Percentiles rank a stretch among this genome's conserved stretches.
These are phyloP conservation scores for Penicillium parvum DNA, from an alignment of 495 filamentous ascomycete genomes.

Conservation along the genomic window DNA sequence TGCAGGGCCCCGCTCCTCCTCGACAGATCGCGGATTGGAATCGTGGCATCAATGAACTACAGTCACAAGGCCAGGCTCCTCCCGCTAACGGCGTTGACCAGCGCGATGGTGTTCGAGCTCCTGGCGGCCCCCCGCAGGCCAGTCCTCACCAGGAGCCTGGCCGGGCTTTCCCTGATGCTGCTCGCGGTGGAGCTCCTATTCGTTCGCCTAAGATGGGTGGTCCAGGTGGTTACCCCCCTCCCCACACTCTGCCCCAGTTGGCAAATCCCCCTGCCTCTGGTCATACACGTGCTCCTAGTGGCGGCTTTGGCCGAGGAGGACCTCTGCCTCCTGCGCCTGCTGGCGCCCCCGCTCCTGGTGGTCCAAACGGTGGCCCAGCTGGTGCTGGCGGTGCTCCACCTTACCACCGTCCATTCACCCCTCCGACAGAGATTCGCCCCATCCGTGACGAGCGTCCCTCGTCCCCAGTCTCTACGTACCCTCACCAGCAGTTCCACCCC, in stretches of 20 bases:
- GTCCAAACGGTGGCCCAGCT: slow-evolving; percentile 50
- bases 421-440: slow-evolving; percentile 77
- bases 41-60: slow-evolving; percentile 69
- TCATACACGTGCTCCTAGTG: slow-evolving; percentile 52
- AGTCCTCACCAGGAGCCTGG: slow-evolving; percentile 67
- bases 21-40: slow-evolving; percentile 63
- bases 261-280: slow-evolving; percentile 49
- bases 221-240: slow-evolving; percentile 58
- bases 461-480: slow-evolving; percentile 77
- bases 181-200: slow-evolving; percentile 49
- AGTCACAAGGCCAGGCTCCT: slow-evolving; percentile 60
- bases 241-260: slow-evolving; percentile 58
- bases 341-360: slow-evolving; percentile 43
- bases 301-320: slow-evolving; percentile 44
- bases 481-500: slow-evolving; percentile 72
- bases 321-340: slow-evolving; percentile 43
- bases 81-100: slow-evolving; percentile 74
- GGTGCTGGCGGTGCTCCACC: slow-evolving; percentile 45
- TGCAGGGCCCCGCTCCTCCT: slow-evolving; percentile 60
- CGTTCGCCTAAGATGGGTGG: slow-evolving; percentile 62
- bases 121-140: slow-evolving; percentile 60
- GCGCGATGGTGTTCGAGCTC: slow-evolving; percentile 62
- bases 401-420: slow-evolving; percentile 64
- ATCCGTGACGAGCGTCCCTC: slow-evolving; percentile 80
- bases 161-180: slow-evolving; percentile 69